Conservation (phyloP, 202 grass and related monocot species). For the Miscanthus sacchariflorus region DNA sequence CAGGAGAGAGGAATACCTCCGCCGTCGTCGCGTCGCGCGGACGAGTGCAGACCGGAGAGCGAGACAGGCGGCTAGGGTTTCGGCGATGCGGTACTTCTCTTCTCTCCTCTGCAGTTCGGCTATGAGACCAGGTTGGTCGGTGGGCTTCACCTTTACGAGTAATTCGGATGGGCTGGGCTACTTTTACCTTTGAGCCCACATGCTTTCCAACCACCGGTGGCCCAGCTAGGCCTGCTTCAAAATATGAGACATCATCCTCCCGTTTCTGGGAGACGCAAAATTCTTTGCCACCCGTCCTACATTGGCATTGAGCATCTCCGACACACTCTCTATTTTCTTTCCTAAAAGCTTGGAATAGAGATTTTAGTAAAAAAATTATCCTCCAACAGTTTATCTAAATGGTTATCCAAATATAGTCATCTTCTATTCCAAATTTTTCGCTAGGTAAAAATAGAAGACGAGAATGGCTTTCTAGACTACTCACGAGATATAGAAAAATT, state of each 20-base stretch:
- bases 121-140: background rate
- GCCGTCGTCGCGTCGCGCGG: constrained; percentile 9
- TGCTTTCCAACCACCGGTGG: background rate
- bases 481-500: no score
- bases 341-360: no score
- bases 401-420: no score
- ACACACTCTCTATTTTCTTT: no score
- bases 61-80: constrained; percentile 24
- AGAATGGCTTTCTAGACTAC: no score
- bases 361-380: no score
- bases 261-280: no score
- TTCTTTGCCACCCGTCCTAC: no score
- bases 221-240: background rate
- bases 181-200: background rate
- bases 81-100: background rate
- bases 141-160: background rate
- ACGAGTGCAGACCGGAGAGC: background rate
- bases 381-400: no score
- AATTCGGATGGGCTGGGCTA: background rate
- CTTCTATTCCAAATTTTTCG: no score
- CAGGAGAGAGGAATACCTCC: background rate
- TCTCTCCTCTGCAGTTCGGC: background rate
- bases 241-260: background rate
- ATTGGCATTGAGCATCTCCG: no score
- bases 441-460: no score